Evolutionary conservation across 2,329 filamentous ascomycete species (phyloP), one percentile per base, ranked within the genome.

Genomic region (Orbilia oligospora): DNA sequence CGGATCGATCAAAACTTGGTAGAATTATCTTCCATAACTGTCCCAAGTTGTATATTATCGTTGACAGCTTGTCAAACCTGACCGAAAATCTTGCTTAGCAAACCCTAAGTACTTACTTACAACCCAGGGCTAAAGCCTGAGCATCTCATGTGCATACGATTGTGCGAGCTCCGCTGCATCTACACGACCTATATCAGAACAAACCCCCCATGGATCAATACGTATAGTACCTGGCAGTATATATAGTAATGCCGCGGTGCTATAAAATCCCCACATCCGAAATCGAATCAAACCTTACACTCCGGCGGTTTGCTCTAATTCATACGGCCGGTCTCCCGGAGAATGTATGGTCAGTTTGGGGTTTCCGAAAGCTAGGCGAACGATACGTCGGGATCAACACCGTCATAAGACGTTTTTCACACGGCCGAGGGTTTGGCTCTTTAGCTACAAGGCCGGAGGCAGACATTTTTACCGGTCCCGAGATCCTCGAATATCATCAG

Each of bases 401-500:
- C 5, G 33, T 36, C 33, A 36, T 36, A 5, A 36, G 33, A 36
- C 38, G 38, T 2, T 44, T 44, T 44, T 4, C 16, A 16, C 38
- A 14, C 14, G 38, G 14, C 12, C 12, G 38, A 44, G 22, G 24
- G 12, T 14, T 53, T 30, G 24, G 49, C 8, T 56, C 51, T n/a
- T 4, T 33, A 24, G 51, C 20, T 0, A 1, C 3, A 3, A 30
- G 22, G 10, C 22, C 22, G 14, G 5, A 8, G 8, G 24, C 27
- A 16, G 51, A 38, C 18, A 22, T 58, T 2, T 58, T 58, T 30
- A 58, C n/a, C 3, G 53, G 53, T 12, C n/a, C 53, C 14, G 53
- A 58, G 53, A 58, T 58, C 14, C 18, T 58, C 3, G 18, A 38
- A n/a, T 58, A 58, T 22, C 12, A 12, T 3, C 18, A 14, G 24